Base-by-base conservation (phyloP, 2,329 filamentous ascomycete species). In the Trichoderma guizhouense region DNA sequence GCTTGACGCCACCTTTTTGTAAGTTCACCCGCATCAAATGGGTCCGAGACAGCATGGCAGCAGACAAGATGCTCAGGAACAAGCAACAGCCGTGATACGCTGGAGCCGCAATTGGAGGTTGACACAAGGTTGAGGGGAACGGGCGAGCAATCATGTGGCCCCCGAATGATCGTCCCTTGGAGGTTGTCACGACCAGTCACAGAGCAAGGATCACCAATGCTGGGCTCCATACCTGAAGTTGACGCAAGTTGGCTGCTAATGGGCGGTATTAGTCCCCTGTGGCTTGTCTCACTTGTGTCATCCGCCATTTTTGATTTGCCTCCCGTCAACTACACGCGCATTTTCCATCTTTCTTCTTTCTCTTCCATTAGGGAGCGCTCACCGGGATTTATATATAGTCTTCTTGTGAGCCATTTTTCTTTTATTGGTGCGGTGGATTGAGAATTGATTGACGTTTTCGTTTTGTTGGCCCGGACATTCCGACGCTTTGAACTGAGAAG, bases 221-320 rank as follows among this genome's bases (percentile, higher is more conserved):
- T 9, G 3, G 43, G 43, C 43, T 51, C 43, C 43, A 51, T 51
- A 51, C 43, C 43, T 21, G n/a, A n/a, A 32, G 28, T 30, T 57
- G 53, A 57, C 30, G 64, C 51, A 39, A 26, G 21, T 30, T 43
- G 32, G 32, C 15, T 53, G 47, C 28, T 57, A 53, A 51, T 12
- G n/a, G 43, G 32, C 7, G 21, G 28, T 43, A 15, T 21, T 58
- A 28, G 39, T 58, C 32, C 61, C 26, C 47, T 39, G 61, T 64
- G 61, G 61, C 61, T 64, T 67, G 64, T 43, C 64, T 67, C 61
- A 64, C 26, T 58, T 53, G 47, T 53, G 43, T 57, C 64, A 57
- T 36, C 64, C 64, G 26, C 64, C 11, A 9, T 26, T 21, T 61
- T 21, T 21, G n/a, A 32, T 61, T 34, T 61, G 28, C 47, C 47